Evolutionary conservation across 768 basidiomycete genomes (phyloP).

Genomic region (Lactarius quietus): DNA sequence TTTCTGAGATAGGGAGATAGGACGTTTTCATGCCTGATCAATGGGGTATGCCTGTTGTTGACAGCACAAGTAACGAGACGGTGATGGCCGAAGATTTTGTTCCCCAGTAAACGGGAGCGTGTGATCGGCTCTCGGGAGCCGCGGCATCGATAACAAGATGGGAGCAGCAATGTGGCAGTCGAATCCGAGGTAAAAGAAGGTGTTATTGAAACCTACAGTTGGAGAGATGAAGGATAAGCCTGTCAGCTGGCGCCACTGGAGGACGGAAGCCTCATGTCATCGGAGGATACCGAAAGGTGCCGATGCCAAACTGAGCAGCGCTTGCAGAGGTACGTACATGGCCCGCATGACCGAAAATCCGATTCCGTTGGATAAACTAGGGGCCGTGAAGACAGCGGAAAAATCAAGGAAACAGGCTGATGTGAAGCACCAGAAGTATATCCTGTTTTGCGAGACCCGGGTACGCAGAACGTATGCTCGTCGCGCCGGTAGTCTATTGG

Average conservation of each 20-base stretch:
- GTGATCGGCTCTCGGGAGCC: background rate
- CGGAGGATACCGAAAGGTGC: constrained; percentile 8
- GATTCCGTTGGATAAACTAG: background rate
- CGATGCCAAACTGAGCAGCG: constrained; percentile 1
- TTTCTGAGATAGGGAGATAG: background rate
- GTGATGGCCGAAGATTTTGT: background rate
- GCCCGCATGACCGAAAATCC: background rate
- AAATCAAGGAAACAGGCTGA: background rate
- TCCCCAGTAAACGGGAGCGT: background rate
- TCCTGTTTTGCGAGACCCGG: background rate
- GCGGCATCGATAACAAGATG: constrained; percentile 16
- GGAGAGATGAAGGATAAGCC: constrained; percentile 17
- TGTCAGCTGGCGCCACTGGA: constrained; percentile 14
- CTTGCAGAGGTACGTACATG: background rate
- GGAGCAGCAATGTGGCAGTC: constrained; percentile 4
- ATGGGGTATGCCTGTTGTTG: background rate
- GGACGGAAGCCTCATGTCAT: background rate
- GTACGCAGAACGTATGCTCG: background rate
- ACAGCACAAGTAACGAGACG: constrained; percentile 10
- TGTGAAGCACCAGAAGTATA: constrained; percentile 2
- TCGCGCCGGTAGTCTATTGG: background rate
- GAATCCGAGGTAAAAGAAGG: constrained; percentile 13
- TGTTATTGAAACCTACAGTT: constrained; percentile 11
- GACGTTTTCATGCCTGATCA: background rate
- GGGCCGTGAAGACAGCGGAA: background rate